Evolutionary conservation across 176 grass and related monocot genomes (phyloP), one percentile per base, ranked within the genome.

Genomic region (Pontederia crassipes): DNA sequence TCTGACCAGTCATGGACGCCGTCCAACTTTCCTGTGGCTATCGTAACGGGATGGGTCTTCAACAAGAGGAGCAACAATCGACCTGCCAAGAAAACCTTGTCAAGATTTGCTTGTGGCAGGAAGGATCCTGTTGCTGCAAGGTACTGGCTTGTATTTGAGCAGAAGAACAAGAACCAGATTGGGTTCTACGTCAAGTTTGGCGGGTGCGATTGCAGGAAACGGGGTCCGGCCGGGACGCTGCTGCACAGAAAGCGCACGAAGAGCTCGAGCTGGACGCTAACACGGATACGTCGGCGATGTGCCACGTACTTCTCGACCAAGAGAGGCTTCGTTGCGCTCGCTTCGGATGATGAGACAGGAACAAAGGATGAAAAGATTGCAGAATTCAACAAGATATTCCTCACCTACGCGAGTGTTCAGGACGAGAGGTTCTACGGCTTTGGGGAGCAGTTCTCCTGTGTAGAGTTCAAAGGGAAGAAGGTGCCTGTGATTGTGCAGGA

Each of bases 401-500:
- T 95, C 35, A 89, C 86, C 29, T 84, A 81, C 66, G 73, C 80
- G 27, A 89, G 90, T 67, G 62, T 73, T 20, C 32, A 50, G 17
- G 80, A 95, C 16, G 90, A 95, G 57, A 68, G 75, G 46, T 95
- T 95, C 65, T 89, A 79, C 74, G 86, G 90, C 14, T 95, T 95
- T 65, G 90, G 90, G 58, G 90, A 95, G 82, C 90, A 95, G 79
- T 95, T 95, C 78, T 89, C 86, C 61, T 68, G 61, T 49, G 65
- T 95, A 80, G 90, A 95, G 64, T 95, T 95, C 71, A 95, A 95
- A 78, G 86, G 90, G 68, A 83, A 61, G 67, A 67, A 79, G 35
- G 86, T 95, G 49, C 86, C 90, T 12, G 79, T 95, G 28, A 78
- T 95, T 17, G 90, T 95, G 26, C 90, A 95, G 85, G 90, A 95